Base-by-base conservation (phyloP, 2,329 filamentous ascomycete species). In the Exophiala oligosperma region DNA sequence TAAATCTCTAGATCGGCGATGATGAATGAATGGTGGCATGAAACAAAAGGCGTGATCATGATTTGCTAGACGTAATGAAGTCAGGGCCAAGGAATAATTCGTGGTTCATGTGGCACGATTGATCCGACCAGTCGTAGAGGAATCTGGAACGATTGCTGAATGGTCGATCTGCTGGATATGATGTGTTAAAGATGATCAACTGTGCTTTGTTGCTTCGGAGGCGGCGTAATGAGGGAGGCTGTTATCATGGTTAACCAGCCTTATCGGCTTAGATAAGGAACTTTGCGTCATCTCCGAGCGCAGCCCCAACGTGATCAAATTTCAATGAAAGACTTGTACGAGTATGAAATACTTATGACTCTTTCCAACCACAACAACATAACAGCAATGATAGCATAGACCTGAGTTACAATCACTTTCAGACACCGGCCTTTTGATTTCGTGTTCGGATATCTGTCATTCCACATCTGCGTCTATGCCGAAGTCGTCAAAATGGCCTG, bases 1-100 rank as follows among this genome's bases (percentile, higher is more conserved):
- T 43, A 14, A 8, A 29, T 29, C n/a, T 48, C 23, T 48, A 91
- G 88, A 91, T 91, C 71, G 88, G 78, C 37, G 78, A 80, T 52
- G 78, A 80, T 57, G 78, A 80, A 65, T 80, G 74, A 73, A 66
- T 44, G 44, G 44, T 29, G 23, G 43, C 38, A 14, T 48, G 3
- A 11, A 48, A 29, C 37, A 17, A 44, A 17, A 26, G 29, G 21
- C 23, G 17, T 17, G 23, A 43, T n/a, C 47, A 21, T 37, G 48
- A 35, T 23, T 47, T 28, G 23, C 8, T n/a, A 35, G 51, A 37
- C 9, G 12, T 51, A n/a, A 40, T 21, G 37, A 51, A 17, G n/a
- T 48, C 23, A 29, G 8, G 28, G 14, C n/a, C 21, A 26, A 26
- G 26, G 14, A 23, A 43, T 21, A 14, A 43, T 43, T 43, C 40